phyloP scores from a whole-genome alignment of 192 early-diverging fungal species.

The Backusella luteola region DNA sequence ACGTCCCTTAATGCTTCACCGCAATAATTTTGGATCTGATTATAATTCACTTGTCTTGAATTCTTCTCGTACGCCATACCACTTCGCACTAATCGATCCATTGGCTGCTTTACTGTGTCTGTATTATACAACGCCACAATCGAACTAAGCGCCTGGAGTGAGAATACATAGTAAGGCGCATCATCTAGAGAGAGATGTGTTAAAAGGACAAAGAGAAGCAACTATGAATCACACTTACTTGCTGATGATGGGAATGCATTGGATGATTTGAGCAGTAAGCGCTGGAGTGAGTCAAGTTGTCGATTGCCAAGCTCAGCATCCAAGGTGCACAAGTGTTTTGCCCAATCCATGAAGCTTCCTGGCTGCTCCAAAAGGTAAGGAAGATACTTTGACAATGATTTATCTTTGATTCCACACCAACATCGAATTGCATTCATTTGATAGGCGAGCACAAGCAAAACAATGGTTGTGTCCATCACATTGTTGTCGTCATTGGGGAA shows the following conservation, averaged over 20 bases:
- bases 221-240: slow-evolving; percentile 2
- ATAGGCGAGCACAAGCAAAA: slow-evolving; percentile 30
- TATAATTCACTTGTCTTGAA: slow-evolving; percentile 22
- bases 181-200: background rate
- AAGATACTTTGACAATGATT: slow-evolving; percentile 39
- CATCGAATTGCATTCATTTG: slow-evolving; percentile 45
- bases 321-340: slow-evolving; percentile 22
- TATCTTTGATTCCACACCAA: slow-evolving; percentile 42
- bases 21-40: slow-evolving; percentile 27
- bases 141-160: slow-evolving; percentile 36
- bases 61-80: slow-evolving; percentile 41
- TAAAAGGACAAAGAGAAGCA: no score
- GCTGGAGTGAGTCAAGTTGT: slow-evolving; percentile 43
- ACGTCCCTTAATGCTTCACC: slow-evolving; percentile 21
- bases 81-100: slow-evolving; percentile 41
- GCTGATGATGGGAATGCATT: slow-evolving; percentile 21
- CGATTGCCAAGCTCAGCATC: slow-evolving; percentile 29
- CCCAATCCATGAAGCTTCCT: slow-evolving; percentile 45
- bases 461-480: slow-evolving; percentile 18
- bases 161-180: slow-evolving; percentile 26
- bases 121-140: slow-evolving; percentile 5
- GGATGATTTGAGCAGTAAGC: slow-evolving; percentile 36
- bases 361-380: slow-evolving; percentile 36
- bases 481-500: slow-evolving; percentile 24
- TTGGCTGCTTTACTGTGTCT: slow-evolving; percentile 29